Evolutionary conservation across 2,329 filamentous ascomycete species (phyloP).

Genomic region (Pezizomycotina sp.): DNA sequence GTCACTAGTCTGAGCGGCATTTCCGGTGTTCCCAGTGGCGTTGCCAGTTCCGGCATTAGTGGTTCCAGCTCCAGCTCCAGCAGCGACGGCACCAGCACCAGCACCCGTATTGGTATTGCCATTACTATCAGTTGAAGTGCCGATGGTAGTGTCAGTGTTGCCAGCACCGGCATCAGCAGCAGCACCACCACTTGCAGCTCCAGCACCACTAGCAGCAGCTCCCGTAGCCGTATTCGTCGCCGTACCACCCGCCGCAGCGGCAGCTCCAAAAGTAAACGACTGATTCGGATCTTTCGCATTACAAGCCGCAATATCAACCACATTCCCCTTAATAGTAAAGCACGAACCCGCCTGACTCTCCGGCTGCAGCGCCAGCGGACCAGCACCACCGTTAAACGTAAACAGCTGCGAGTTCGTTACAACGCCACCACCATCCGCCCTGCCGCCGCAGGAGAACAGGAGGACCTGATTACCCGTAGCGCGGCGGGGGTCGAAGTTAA

Average conservation of each 20-base stretch:
- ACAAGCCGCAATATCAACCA: slow-evolving; percentile 34
- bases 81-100: neutral
- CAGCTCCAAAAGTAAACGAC: slow-evolving; percentile 29
- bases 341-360: slow-evolving; percentile 35
- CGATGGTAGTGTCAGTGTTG: neutral
- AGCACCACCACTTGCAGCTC: neutral
- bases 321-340: slow-evolving; percentile 32
- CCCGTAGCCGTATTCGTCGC: neutral
- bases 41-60: too few species aligned
- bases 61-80: too few species aligned
- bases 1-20: too few species aligned
- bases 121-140: too few species aligned
- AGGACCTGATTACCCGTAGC: slow-evolving; percentile 37
- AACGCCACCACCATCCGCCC: slow-evolving; percentile 38
- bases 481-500: slow-evolving; percentile 42
- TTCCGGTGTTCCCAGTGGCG: too few species aligned
- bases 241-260: neutral
- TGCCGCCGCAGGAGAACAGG: slow-evolving; percentile 43
- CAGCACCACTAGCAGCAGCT: neutral
- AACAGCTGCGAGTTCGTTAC: slow-evolving; percentile 40
- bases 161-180: slow-evolving; percentile 1
- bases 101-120: slow-evolving; percentile 4
- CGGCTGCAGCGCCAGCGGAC: slow-evolving; percentile 34
- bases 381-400: slow-evolving; percentile 32
- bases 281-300: slow-evolving; percentile 31